Base-by-base conservation (phyloP, 352 stramenopile genomes). In the Phytophthora citrophthora region DNA sequence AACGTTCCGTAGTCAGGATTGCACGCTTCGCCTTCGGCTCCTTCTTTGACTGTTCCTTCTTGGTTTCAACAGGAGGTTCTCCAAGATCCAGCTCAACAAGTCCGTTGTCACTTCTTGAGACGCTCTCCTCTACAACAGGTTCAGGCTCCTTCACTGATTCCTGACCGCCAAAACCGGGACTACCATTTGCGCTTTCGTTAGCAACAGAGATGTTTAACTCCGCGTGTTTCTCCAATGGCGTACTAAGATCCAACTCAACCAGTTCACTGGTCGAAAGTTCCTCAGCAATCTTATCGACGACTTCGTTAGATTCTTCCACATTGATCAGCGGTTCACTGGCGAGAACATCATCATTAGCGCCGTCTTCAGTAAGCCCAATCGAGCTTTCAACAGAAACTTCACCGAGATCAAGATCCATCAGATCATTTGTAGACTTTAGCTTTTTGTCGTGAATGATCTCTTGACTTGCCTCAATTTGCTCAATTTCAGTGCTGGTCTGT, bases 1-100 rank as follows among this genome's bases (percentile, higher is more conserved):
- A 89, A 16, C 74, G 69, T 34, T 91, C 82, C 5, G 80, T 91
- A 52, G 76, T 89, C n/a, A 91, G 66, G 46, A 91, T 88, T 20
- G 70, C 64, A 11, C 73, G 76, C 12, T 53, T 68, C 5, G 40
- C 31, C 10, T 70, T 48, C 3, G 23, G 10, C 49, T 51, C 32
- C 23, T 54, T 15, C 1, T 45, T 65, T 0, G 29, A 27, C 58
- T 73, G 39, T 13, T 62, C 46, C 44, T 59, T 57, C 52, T 49
- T 18, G 53, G 43, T 8, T 38, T 45, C 45, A 24, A 13, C 53
- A 4, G 36, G 9, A 54, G 44, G 2, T 9, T 57, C 47, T 32
- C 40, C 49, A 8, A 64, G 51, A 38, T 64, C 52, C 10, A 65
- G 10, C 9, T 68, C 51, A 16, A 43, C 20, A 5, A 65, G 27